phyloP scores from a whole-genome alignment of 179 eudicot species.

The Carnegiea gigantea region DNA sequence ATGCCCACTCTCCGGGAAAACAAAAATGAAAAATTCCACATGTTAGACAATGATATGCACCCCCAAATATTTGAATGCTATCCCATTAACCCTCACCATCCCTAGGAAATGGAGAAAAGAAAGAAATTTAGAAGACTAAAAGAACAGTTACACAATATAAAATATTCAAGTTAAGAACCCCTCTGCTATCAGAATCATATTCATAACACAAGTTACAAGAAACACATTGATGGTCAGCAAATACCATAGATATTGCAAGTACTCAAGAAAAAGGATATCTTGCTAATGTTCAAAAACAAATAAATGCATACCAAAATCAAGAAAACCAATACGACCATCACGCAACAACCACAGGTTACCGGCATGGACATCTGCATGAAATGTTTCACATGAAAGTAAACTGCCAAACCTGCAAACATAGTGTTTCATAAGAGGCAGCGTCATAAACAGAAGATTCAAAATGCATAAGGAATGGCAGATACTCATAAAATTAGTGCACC shows the following conservation, averaged over 20 bases:
- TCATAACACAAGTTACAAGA: neutral
- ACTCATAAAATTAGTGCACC: conserved; percentile 3
- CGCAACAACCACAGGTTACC: conserved; percentile 95
- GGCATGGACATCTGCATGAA: conserved; percentile 99
- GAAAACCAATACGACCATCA: conserved; percentile 96
- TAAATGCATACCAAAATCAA: conserved; percentile 75
- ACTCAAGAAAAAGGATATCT: neutral
- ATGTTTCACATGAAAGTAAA: conserved; percentile 89
- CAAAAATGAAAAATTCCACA: neutral
- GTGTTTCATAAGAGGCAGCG: conserved; percentile 7
- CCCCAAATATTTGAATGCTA: neutral
- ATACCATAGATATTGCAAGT: neutral
- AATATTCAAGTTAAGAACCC: neutral
- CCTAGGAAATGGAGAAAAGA: neutral
- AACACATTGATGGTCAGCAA: neutral
- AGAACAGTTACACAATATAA: neutral
- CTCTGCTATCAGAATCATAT: neutral
- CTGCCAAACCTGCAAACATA: conserved; percentile 86
- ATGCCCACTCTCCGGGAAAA: neutral
- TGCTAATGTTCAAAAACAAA: neutral
- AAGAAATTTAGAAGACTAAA: neutral
- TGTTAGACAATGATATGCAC: neutral
- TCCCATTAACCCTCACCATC: neutral
- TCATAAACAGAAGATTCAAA: conserved; percentile 11
- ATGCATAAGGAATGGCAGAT: conserved; percentile 11